Percentiles rank a stretch among this genome's conserved stretches.
Evolutionary conservation across 257 asterid species (phyloP).

Genomic region (Thymus quinquecostatus): DNA sequence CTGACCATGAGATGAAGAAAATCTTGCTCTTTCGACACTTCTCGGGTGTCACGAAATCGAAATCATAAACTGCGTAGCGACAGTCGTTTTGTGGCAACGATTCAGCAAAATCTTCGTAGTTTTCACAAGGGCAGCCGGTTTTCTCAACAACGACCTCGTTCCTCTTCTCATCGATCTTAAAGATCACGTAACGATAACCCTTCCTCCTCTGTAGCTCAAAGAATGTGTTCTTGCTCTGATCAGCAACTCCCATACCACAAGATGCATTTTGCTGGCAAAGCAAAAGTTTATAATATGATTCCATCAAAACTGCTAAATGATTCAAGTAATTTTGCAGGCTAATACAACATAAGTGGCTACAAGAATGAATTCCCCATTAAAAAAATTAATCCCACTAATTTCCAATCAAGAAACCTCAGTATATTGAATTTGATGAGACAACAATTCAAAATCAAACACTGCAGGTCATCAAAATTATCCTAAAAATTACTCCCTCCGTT

Average conservation of each 20-base stretch:
- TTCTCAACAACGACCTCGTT: slow-evolving; percentile 71
- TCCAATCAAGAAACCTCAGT: no score
- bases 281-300: neutral
- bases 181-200: slow-evolving; percentile 58
- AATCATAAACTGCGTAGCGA: slow-evolving; percentile 68
- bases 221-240: slow-evolving; percentile 55
- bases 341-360: neutral
- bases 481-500: no score
- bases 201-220: slow-evolving; percentile 69
- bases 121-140: slow-evolving; percentile 58
- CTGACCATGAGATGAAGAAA: slow-evolving; percentile 76
- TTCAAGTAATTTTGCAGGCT: neutral
- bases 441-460: no score
- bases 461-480: no score
- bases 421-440: no score
- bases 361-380: no score
- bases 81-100: slow-evolving; percentile 68
- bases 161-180: slow-evolving; percentile 67
- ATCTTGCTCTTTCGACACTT: slow-evolving; percentile 82
- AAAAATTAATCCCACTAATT: no score
- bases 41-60: slow-evolving; percentile 68
- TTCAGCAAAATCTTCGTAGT: slow-evolving; percentile 56
- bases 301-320: neutral
- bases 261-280: slow-evolving; percentile 56
- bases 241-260: slow-evolving; percentile 66